These are phyloP conservation scores for Phytopythium cucurbitacearum DNA, from an alignment of 352 stramenopile genomes.

Conservation along the genomic window DNA sequence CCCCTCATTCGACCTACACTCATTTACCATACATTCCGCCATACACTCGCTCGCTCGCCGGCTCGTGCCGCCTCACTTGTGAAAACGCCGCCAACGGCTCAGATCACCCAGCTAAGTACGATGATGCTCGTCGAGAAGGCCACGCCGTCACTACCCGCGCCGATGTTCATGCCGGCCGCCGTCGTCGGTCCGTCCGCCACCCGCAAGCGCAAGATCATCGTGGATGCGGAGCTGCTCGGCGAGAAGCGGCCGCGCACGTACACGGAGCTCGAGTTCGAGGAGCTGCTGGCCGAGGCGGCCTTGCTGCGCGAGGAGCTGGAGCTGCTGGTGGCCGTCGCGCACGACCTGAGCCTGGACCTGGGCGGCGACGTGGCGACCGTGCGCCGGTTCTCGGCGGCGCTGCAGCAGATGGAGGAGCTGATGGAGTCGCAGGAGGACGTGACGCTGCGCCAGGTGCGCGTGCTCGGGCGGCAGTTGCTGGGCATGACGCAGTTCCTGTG, in stretches of 20 bases:
- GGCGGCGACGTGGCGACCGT: conserved; percentile 26
- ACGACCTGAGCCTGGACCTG: conserved; percentile 56
- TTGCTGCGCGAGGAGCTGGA: conserved; percentile 67
- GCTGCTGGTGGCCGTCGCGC: conserved; percentile 51
- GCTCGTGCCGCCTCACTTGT: too few relatives aligned
- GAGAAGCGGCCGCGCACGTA: conserved; percentile 54
- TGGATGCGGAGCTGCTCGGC: conserved; percentile 12
- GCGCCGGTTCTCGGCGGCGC: conserved; percentile 18
- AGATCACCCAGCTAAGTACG: background rate
- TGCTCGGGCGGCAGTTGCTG: conserved; percentile 67
- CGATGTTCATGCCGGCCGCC: conserved; percentile 9
- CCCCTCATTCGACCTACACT: conserved; percentile 4
- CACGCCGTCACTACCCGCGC: background rate
- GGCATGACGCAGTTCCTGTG: conserved; percentile 74
- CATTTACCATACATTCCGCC: background rate
- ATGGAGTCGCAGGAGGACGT: conserved; percentile 43
- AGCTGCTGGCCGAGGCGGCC: conserved; percentile 65
- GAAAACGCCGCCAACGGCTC: background rate
- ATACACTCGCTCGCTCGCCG: background rate
- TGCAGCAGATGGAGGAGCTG: conserved; percentile 42
- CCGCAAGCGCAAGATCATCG: conserved; percentile 52
- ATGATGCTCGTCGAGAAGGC: conserved; percentile 38
- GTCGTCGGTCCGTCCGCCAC: background rate
- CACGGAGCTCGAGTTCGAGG: conserved; percentile 71
- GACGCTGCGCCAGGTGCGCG: conserved; percentile 50